phyloP scores from a whole-genome alignment of 2,329 filamentous ascomycete genomes.

The Daldinia sp. region DNA sequence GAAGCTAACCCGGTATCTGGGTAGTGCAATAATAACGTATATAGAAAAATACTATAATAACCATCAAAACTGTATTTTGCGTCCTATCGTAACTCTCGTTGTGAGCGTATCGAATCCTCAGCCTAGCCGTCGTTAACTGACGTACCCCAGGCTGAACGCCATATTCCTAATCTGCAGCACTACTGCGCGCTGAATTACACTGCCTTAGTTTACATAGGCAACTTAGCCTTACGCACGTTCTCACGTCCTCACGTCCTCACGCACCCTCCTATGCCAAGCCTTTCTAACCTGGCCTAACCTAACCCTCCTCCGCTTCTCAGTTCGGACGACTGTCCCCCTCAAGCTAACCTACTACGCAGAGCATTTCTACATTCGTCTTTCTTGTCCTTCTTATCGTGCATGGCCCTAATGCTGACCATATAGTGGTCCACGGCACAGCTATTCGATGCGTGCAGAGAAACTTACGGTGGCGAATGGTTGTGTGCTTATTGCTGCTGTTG shows the following conservation, averaged over 20 bases:
- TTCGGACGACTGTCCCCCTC: constrained; percentile 14
- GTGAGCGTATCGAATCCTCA: neutral
- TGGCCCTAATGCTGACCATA: constrained; percentile 3
- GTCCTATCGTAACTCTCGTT: neutral
- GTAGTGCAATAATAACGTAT: constrained; percentile 22
- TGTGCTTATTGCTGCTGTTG: constrained; percentile 6
- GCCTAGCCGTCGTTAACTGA: neutral
- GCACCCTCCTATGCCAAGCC: neutral
- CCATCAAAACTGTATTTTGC: constrained; percentile 13
- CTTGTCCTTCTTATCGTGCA: constrained; percentile 14
- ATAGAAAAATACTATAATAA: constrained; percentile 33
- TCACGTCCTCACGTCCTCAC: constrained; percentile 2
- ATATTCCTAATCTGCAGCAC: constrained; percentile 6
- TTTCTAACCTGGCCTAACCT: constrained; percentile 11
- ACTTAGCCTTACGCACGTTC: constrained; percentile 17
- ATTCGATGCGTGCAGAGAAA: neutral
- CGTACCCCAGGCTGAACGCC: constrained; percentile 5
- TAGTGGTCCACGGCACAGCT: constrained; percentile 9
- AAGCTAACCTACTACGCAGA: constrained; percentile 17
- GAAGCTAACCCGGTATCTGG: constrained; percentile 17
- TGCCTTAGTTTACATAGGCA: constrained; percentile 10
- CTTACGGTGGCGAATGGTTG: constrained; percentile 16
- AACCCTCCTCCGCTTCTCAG: constrained; percentile 13
- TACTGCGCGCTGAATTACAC: constrained; percentile 16
- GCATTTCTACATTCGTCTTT: neutral